A percentile compares a stretch with the other conserved stretches of the same genome.
These are phyloP conservation scores for Lichina pygmaea DNA, from an alignment of 495 filamentous ascomycete species.

Conservation along the genomic window DNA sequence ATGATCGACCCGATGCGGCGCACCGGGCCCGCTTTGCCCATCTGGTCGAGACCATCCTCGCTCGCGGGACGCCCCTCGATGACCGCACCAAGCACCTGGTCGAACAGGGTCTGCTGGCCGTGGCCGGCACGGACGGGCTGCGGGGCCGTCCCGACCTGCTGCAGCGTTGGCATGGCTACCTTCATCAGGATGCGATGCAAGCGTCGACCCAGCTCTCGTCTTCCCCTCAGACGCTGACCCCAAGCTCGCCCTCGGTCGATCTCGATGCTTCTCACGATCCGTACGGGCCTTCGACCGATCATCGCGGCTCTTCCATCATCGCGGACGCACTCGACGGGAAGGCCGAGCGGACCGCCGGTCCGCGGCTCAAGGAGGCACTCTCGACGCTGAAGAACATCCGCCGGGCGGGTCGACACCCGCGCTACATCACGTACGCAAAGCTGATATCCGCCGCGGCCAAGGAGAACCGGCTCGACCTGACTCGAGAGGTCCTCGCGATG, in stretches of 20 bases:
- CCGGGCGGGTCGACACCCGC: conserved; percentile 66
- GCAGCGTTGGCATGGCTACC: conserved; percentile 27
- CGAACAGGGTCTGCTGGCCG: conserved; percentile 24
- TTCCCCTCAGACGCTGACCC: background rate
- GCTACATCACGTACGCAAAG: conserved; percentile 89
- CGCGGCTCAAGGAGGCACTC: conserved; percentile 56
- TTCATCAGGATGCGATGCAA: conserved; percentile 11
- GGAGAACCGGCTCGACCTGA: conserved; percentile 47
- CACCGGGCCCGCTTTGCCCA: conserved; percentile 32
- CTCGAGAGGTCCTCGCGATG: conserved; percentile 66
- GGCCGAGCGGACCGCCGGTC: conserved; percentile 33
- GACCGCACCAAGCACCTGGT: conserved; percentile 22
- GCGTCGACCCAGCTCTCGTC: background rate
- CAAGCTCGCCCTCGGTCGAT: conserved; percentile 15
- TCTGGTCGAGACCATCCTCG: conserved; percentile 26
- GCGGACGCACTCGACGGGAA: conserved; percentile 59
- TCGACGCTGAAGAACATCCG: conserved; percentile 75
- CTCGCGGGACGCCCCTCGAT: conserved; percentile 21
- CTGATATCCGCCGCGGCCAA: conserved; percentile 77
- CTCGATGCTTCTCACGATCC: conserved; percentile 63
- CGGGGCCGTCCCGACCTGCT: conserved; percentile 27
- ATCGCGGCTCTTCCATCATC: conserved; percentile 73
- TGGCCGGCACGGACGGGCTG: conserved; percentile 12
- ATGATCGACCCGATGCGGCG: conserved; percentile 20
- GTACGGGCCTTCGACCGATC: conserved; percentile 68